Base-by-base conservation (phyloP, 2,329 filamentous ascomycete genomes). In the Alternaria infectoria region DNA sequence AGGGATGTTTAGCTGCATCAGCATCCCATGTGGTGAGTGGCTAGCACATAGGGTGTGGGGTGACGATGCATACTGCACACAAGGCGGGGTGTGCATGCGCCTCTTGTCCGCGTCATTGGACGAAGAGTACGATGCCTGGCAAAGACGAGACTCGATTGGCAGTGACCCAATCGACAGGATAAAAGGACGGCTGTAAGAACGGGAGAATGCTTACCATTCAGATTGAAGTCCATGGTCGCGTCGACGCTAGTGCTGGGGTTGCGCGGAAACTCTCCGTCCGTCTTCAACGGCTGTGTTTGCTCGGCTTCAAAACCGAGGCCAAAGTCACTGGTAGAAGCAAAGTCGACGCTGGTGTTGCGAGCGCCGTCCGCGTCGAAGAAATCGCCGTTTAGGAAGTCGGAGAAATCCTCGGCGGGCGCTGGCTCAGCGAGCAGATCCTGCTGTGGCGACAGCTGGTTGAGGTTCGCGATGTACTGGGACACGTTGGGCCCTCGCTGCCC, bases 401-500 rank as follows among this genome's bases (percentile, higher is more conserved):
- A 80, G 17, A 90, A 84, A 45, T 84, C 81, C 40, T 77, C 73
- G 52, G 74, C 66, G 59, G 77, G 75, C 71, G 86, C 86, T 23
- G 73, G 73, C 12, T 79, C 75, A 36, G 68, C 65, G 62, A 69
- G 64, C 30, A 64, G 65, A 46, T 79, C 76, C 57, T 75, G 65
- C 21, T 69, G 66, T 62, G 85, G 81, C 26, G 86, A 86, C 59
- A 90, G 84, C 49, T 86, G 88, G 84, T 97, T 97, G 74, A 97
- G 86, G 71, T 94, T 91, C 74, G 92, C 91, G 69, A 97, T 86
- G 83, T 96, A 97, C 77, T 93, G 91, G 76, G 93, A 93, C 82
- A 97, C 92, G 80, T 97, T 97, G 76, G 92, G 91, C 73, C 88
- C 91, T 77, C 91, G 89, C 66, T 93, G 91, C 76, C 90, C 90